These are phyloP conservation scores for Rosellinia necatrix DNA, from an alignment of 2,329 filamentous ascomycete genomes.

Conservation along the genomic window DNA sequence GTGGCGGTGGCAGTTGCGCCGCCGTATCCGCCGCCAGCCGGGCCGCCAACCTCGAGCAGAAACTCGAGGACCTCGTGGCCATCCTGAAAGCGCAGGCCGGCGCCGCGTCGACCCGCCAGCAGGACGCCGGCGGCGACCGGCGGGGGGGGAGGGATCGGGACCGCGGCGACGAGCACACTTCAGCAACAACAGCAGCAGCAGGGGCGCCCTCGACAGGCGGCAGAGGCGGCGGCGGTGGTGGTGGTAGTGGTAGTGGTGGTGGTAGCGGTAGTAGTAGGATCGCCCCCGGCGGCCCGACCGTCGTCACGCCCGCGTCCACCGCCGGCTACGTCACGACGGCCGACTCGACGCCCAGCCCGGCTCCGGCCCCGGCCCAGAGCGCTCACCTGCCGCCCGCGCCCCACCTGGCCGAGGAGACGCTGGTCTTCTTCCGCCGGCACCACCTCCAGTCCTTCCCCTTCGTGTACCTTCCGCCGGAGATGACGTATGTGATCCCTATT, in stretches of 20 bases:
- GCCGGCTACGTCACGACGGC: conserved; percentile 21
- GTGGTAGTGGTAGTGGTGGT: no score
- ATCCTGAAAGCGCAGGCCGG: conserved; percentile 37
- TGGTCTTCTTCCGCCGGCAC: conserved; percentile 33
- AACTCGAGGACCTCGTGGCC: conserved; percentile 38
- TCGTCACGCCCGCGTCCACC: conserved; percentile 21
- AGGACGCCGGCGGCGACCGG: not conserved
- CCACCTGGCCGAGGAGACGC: conserved; percentile 34
- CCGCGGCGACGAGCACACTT: not conserved
- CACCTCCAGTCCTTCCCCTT: conserved; percentile 38
- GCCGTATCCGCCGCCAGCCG: conserved; percentile 15
- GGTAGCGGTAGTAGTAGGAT: not conserved
- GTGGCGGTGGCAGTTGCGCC: no score
- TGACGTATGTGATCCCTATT: conserved; percentile 18
- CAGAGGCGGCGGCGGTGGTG: no score
- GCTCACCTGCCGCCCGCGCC: conserved; percentile 25
- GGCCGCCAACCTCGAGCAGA: conserved; percentile 39
- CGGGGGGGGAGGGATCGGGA: not conserved
- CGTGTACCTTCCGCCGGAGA: conserved; percentile 34
- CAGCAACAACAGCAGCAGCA: not conserved
- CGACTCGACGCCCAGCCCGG: conserved; percentile 25
- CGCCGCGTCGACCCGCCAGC: not conserved
- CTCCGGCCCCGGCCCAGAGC: conserved; percentile 21
- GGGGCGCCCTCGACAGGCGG: no score
- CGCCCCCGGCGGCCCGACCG: conserved; percentile 1